Conservation (phyloP, 2,329 filamentous ascomycete genomes). For the Nothophaeocryptopus gaeumannii region DNA sequence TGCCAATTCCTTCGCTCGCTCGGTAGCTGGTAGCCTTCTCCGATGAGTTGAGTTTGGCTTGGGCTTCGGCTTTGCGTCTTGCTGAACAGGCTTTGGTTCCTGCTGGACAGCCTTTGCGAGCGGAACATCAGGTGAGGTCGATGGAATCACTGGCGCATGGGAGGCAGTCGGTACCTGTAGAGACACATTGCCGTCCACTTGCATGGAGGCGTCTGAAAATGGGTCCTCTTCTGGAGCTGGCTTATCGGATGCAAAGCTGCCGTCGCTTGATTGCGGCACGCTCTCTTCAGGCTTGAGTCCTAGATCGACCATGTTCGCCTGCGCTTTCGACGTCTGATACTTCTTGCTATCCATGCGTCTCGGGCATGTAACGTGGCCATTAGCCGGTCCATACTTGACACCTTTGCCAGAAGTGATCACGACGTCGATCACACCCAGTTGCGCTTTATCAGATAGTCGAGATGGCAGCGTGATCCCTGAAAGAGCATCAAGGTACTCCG, state of each 20-base stretch:
- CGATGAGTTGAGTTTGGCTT: neutral
- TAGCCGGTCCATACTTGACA: slow-evolving; percentile 25
- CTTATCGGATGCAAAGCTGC: too few relatives aligned
- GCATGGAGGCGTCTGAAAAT: neutral
- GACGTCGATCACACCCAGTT: slow-evolving; percentile 32
- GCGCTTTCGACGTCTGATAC: neutral
- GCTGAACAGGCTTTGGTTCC: neutral
- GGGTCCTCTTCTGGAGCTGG: neutral
- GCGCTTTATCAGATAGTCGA: slow-evolving; percentile 27
- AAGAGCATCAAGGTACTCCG: slow-evolving; percentile 40
- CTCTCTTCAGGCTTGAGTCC: too few relatives aligned
- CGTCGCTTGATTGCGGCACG: too few relatives aligned
- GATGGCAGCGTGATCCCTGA: slow-evolving; percentile 39
- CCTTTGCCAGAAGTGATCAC: slow-evolving; percentile 30
- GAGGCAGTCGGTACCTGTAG: neutral
- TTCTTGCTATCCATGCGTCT: slow-evolving; percentile 10
- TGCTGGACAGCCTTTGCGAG: neutral
- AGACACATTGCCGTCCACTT: too few relatives aligned
- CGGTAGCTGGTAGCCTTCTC: neutral
- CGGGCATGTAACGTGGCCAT: slow-evolving; percentile 17
- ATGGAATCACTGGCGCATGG: neutral
- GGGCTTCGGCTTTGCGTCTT: slow-evolving; percentile 2
- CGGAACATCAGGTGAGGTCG: slow-evolving; percentile 7
- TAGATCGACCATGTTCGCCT: too few relatives aligned
- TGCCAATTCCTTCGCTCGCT: slow-evolving; percentile 8